Evolutionary conservation across 2,329 filamentous ascomycete species (phyloP).

Genomic region (Fusarium sp.): DNA sequence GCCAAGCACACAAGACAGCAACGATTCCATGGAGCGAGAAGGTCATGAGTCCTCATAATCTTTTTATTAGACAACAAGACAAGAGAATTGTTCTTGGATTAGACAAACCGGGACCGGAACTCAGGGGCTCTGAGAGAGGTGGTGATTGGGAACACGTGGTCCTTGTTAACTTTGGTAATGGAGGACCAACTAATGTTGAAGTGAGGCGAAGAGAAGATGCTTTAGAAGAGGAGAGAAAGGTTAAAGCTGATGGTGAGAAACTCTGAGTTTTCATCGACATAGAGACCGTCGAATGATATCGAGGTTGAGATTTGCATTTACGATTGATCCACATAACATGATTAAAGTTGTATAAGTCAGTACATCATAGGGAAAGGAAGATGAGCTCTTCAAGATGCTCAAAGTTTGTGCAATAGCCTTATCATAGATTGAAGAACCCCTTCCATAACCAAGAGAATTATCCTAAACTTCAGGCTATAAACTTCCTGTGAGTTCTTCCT

Average conservation of each 20-base stretch:
- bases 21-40: conserved; percentile 69
- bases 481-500: too few relatives aligned
- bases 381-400: neutral
- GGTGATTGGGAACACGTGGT: conserved; percentile 72
- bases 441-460: neutral
- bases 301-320: neutral
- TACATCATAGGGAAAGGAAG: neutral
- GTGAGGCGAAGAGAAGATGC: conserved; percentile 63
- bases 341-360: neutral
- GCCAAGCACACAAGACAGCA: conserved; percentile 55
- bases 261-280: conserved; percentile 35
- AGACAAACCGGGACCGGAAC: conserved; percentile 68
- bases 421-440: neutral
- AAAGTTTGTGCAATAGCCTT: neutral
- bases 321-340: neutral
- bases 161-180: conserved; percentile 64
- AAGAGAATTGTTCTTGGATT: conserved; percentile 65
- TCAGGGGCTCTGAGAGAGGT: conserved; percentile 59
- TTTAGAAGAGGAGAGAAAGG: conserved; percentile 57
- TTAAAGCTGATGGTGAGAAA: conserved; percentile 42
- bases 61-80: conserved; percentile 60
- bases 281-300: neutral
- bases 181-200: conserved; percentile 65
- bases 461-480: neutral
- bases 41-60: conserved; percentile 67